These are phyloP conservation scores for Amoeboaphelidium protococcarum DNA, from an alignment of 371 early-diverging fungal species.

Conservation along the genomic window DNA sequence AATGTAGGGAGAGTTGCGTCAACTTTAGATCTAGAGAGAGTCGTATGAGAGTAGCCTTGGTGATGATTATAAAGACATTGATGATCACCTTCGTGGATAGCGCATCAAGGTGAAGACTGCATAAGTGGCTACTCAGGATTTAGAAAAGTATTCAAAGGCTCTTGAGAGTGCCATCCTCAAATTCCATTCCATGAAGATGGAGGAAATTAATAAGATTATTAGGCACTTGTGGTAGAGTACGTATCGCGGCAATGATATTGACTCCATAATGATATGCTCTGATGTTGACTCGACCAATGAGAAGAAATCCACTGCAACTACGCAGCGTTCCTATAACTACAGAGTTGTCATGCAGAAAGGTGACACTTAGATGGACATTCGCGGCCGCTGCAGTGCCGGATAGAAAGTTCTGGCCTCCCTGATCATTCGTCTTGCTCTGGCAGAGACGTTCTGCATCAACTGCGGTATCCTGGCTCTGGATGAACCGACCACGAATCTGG, in stretches of 20 bases:
- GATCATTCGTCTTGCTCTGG: slow-evolving; percentile 90
- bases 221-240: slow-evolving; percentile 91
- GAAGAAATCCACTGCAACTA: slow-evolving; percentile 24
- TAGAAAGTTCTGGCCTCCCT: slow-evolving; percentile 94
- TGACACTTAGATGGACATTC: slow-evolving; percentile 80
- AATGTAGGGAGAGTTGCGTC: slow-evolving; percentile 47
- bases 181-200: slow-evolving; percentile 88
- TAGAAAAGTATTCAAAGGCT: slow-evolving; percentile 60
- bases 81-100: slow-evolving; percentile 30
- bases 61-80: slow-evolving; percentile 47
- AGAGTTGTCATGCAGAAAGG: slow-evolving; percentile 95
- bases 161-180: slow-evolving; percentile 83
- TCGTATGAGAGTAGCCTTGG: slow-evolving; percentile 29
- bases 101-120: slow-evolving; percentile 30
- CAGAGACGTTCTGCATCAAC: slow-evolving; percentile 77
- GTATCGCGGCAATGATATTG: slow-evolving; percentile 91
- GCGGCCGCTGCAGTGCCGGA: slow-evolving; percentile 95
- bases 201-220: slow-evolving; percentile 89
- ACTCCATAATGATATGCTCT: slow-evolving; percentile 75
- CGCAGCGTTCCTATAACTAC: slow-evolving; percentile 62
- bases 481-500: slow-evolving; percentile 98
- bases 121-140: slow-evolving; percentile 45
- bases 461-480: slow-evolving; percentile 96
- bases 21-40: slow-evolving; percentile 39
- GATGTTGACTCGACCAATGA: slow-evolving; percentile 77